Percentiles rank a stretch among this genome's conserved stretches.
Conservation (phyloP, 1,284 basidiomycete species). For the Pseudozyma sp. region DNA sequence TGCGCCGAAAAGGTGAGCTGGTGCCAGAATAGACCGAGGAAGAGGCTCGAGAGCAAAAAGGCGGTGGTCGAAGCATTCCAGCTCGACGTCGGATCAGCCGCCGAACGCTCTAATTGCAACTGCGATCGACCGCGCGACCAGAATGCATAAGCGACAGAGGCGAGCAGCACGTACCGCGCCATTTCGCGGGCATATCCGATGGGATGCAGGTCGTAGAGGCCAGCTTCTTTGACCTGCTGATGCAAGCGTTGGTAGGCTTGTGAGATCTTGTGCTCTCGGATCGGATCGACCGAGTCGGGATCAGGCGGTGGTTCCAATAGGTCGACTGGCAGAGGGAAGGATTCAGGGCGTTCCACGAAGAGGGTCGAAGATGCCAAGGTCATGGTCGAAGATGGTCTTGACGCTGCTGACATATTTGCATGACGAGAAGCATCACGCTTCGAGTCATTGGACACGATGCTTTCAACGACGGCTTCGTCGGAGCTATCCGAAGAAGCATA, state of each 20-base stretch:
- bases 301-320: conserved; percentile 67
- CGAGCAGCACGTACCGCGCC: conserved; percentile 79
- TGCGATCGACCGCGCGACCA: conserved; percentile 68
- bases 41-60: conserved; percentile 78
- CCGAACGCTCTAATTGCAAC: conserved; percentile 3
- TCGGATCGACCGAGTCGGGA: conserved; percentile 72
- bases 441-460: conserved; percentile 4
- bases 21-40: conserved; percentile 91
- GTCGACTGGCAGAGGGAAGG: conserved; percentile 62
- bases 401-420: background rate
- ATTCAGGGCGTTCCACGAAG: conserved; percentile 32
- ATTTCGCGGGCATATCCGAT: conserved; percentile 91
- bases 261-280: conserved; percentile 79
- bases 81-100: background rate
- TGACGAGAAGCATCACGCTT: background rate
- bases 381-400: background rate
- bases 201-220: conserved; percentile 85
- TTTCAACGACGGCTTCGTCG: conserved; percentile 21
- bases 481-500: conserved; percentile 9
- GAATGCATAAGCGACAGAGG: conserved; percentile 74
- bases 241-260: conserved; percentile 85
- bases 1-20: conserved; percentile 92
- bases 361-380: conserved; percentile 5
- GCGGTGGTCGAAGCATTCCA: conserved; percentile 45
- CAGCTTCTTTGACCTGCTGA: conserved; percentile 79